Evolutionary conservation across 140 eudicot genomes (phyloP), one percentile per base, ranked within the genome.

Genomic region (Oenanthe javanica): DNA sequence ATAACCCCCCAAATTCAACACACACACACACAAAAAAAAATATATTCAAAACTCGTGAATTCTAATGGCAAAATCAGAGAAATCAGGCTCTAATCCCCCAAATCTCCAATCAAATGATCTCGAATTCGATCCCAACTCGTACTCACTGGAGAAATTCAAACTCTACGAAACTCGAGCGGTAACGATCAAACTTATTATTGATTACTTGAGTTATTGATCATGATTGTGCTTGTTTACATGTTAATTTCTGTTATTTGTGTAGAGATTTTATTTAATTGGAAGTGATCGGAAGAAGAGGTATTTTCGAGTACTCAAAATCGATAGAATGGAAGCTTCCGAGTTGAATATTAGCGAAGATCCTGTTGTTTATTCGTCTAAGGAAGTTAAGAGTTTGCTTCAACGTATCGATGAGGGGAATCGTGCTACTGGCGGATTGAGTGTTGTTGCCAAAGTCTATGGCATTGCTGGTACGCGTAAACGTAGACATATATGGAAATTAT

Each of bases 331-430:
- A 76, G 87, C 97, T 25, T 90, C 98, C 18, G 99, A 96, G 79
- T 86, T 96, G 27, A 91, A 89, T 76, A 89, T 96, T 15, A 91
- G 92, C 73, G 97, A 96, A 85, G 99, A 96, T 75, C 99, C 99
- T 1, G 97, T 91, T 23, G 98, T 93, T 9, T 93, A 96, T 86
- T 86, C 99, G 6, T 88, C 96, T 1, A 97, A 91, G 76, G 98
- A 92, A 82, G 92, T 91, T 50, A 93, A 93, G 82, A 89, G 88
- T 77, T 85, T 96, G 85, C 92, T 96, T 76, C 97, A 91, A 83
- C 84, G 98, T 27, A 92, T 96, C 42, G 92, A 88, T 6, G 99
- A 96, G 83, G 99, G 99, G 25, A 96, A 96, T 78, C 92, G 97
- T 52, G 97, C 97, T 49, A 91, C 97, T 3, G 99, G 99, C 72